Evolutionary conservation across 2,329 filamentous ascomycete genomes (phyloP).

Genomic region (Scedosporium dehoogii): DNA sequence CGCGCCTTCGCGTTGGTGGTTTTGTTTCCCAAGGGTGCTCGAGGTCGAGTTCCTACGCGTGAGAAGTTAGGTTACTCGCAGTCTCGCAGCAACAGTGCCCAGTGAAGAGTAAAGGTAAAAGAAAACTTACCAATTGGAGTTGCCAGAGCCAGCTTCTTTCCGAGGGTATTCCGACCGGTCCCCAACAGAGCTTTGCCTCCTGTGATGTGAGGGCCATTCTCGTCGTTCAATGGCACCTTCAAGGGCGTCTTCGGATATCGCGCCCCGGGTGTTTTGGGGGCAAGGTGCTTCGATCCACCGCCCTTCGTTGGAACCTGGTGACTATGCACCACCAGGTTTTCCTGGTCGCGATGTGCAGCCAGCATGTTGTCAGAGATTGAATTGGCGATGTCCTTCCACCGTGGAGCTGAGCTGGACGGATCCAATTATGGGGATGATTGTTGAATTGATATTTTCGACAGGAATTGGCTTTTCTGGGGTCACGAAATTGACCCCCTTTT

Average conservation of each 20-base stretch:
- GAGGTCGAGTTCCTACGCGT: conserved; percentile 36
- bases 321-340: conserved; percentile 71
- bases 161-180: conserved; percentile 40
- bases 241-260: conserved; percentile 76
- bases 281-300: conserved; percentile 32
- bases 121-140: conserved; percentile 65
- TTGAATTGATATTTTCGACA: neutral
- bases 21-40: conserved; percentile 84
- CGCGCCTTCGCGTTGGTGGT: conserved; percentile 88
- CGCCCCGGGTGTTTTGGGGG: conserved; percentile 71
- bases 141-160: conserved; percentile 44
- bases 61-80: neutral
- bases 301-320: conserved; percentile 67
- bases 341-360: conserved; percentile 71
- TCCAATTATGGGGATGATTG: neutral
- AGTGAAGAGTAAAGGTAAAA: no score
- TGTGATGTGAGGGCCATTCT: conserved; percentile 49
- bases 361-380: conserved; percentile 44
- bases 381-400: neutral
- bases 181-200: conserved; percentile 50
- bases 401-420: neutral
- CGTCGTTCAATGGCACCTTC: conserved; percentile 68
- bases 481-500: conserved; percentile 2
- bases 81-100: no score
- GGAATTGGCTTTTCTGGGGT: neutral